A percentile compares a stretch with the other conserved stretches of the same genome.
phyloP scores from a whole-genome alignment of 1,139 yeast species.

The Yamadazyma mexicana region DNA sequence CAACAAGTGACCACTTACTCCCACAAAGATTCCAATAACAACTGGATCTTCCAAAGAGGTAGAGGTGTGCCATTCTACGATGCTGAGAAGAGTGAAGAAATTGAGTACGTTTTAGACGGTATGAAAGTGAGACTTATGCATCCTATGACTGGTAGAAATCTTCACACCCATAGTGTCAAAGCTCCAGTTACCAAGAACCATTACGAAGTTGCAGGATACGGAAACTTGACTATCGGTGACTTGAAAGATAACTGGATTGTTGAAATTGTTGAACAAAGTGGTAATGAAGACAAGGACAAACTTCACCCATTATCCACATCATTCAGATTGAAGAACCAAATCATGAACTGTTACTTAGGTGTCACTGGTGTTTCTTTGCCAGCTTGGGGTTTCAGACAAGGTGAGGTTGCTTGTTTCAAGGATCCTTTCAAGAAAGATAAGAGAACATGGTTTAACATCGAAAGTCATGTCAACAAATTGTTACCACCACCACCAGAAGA shows the following conservation, averaged over 20 bases:
- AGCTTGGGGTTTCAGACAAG: conserved; percentile 98
- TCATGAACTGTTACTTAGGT: conserved; percentile 80
- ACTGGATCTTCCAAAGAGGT: conserved; percentile 81
- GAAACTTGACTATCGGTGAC: conserved; percentile 85
- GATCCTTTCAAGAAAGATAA: conserved; percentile 81
- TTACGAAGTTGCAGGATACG: conserved; percentile 92
- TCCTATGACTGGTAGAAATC: conserved; percentile 78
- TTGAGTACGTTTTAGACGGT: conserved; percentile 68
- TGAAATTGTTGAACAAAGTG: conserved; percentile 79
- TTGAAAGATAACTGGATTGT: conserved; percentile 91
- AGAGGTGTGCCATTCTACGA: conserved; percentile 60
- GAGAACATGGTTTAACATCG: conserved; percentile 98
- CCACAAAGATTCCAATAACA: conserved; percentile 88
- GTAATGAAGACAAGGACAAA: conserved; percentile 62
- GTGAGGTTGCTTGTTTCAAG: conserved; percentile 87
- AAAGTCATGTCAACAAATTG: conserved; percentile 72
- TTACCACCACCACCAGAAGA: conserved; percentile 73
- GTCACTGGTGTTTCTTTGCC: conserved; percentile 82
- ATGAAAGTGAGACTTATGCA: conserved; percentile 78
- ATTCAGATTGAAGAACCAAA: conserved; percentile 70
- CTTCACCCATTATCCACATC: conserved; percentile 88
- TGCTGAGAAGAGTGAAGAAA: conserved; percentile 49
- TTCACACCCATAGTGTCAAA: conserved; percentile 80
- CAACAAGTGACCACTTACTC: conserved; percentile 95
- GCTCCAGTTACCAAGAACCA: conserved; percentile 77